Evolutionary conservation across 176 grass and related monocot species (phyloP), one percentile per base, ranked within the genome.

Genomic region (Aegilops tauschii): DNA sequence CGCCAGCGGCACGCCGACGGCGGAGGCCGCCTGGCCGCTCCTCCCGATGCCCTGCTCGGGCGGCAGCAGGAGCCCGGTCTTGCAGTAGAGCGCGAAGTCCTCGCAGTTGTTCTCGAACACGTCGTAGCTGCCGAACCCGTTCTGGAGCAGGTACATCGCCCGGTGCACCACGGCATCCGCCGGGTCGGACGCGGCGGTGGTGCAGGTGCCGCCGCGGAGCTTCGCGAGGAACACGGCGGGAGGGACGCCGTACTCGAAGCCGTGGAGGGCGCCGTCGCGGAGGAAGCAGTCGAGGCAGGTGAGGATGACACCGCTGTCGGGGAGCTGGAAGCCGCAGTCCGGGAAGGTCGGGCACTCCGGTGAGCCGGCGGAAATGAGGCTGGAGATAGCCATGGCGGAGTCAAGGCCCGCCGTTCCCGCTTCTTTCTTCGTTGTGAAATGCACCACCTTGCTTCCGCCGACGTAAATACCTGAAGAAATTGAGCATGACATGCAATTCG

Each of bases 21-120:
- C 87, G 4, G 95, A 84, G 5, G 90, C 83, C 10, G 93, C 89
- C 82, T 97, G 92, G 0, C 95, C 95, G 54, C 95, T 97, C 73
- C 86, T 45, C 1, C 95, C 90, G 10, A 85, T 74, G 5, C 80
- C 84, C n/a, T 70, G 16, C 11, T 89, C 77, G 45, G 73, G 28
- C 28, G 73, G 73, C 73, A 79, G 27, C 10, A 97, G 79, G 1
- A 97, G 88, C 3, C 90, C 90, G 8, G 95, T 95, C 90, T 90
- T 95, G 95, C 92, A 97, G 87, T 97, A 97, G 62, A 97, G 86
- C 28, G 92, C 78, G 34, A 97, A 97, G 71, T 97, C 95, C 86
- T 97, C 95, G 61, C 95, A 93, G 67, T 97, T 97, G 91, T 97
- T 97, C 61, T 91, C 93, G 72, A 95, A 97, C 35, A 97, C 87